Conservation (phyloP, 2,329 filamentous ascomycete genomes). For the Calonectria hawksworthii region DNA sequence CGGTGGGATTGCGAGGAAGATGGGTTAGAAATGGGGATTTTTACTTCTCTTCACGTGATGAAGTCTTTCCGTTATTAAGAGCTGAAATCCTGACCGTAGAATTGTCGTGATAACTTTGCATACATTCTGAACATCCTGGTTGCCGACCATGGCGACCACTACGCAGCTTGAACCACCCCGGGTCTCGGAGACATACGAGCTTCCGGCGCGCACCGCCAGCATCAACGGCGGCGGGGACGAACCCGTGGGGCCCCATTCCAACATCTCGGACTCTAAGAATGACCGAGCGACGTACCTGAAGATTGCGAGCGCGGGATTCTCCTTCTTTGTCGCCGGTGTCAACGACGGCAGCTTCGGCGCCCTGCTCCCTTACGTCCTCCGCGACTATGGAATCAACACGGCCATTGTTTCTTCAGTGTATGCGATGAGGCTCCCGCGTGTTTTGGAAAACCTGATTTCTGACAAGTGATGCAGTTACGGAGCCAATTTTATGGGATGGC, state of each 20-base stretch:
- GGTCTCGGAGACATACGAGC: conserved; percentile 21
- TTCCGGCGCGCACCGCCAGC: background rate
- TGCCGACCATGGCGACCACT: conserved; percentile 6
- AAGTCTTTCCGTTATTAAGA: background rate
- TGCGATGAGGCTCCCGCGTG: conserved; percentile 21
- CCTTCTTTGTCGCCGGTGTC: conserved; percentile 75
- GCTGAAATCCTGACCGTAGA: background rate
- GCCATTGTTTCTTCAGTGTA: conserved; percentile 66
- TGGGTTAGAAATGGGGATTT: background rate
- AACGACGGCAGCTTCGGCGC: conserved; percentile 76
- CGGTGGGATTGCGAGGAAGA: background rate
- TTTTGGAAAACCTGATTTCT: background rate
- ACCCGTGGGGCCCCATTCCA: background rate
- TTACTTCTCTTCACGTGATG: background rate
- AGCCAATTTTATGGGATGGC: conserved; percentile 71
- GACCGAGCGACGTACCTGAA: conserved; percentile 53
- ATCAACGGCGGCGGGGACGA: background rate
- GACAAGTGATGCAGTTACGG: conserved; percentile 58
- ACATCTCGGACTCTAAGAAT: background rate
- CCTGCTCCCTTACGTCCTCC: conserved; percentile 73
- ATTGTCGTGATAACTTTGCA: background rate
- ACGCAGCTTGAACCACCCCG: conserved; percentile 17
- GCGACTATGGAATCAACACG: conserved; percentile 67
- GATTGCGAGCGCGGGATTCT: conserved; percentile 68
- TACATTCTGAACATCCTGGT: background rate